These are phyloP conservation scores for Blastomyces parvus DNA, from an alignment of 2,329 filamentous ascomycete genomes.

Conservation along the genomic window DNA sequence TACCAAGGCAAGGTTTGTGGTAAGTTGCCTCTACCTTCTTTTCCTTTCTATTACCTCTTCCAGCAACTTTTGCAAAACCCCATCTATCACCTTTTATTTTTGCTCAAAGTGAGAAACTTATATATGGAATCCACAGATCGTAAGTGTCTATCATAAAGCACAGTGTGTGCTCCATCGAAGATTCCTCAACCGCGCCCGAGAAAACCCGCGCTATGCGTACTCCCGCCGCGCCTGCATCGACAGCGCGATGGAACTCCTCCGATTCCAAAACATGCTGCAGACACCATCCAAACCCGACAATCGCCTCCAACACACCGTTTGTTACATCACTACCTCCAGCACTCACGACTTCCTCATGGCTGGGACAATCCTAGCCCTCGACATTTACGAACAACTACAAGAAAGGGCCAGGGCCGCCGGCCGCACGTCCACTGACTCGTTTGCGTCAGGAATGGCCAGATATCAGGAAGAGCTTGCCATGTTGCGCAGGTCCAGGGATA, in stretches of 20 bases:
- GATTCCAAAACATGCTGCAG: constrained; percentile 66
- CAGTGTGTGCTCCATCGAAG: constrained; percentile 82
- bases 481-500: constrained; percentile 61
- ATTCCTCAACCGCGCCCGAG: constrained; percentile 67
- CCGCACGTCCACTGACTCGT: constrained; percentile 30
- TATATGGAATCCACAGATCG: constrained; percentile 38
- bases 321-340: constrained; percentile 69
- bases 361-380: constrained; percentile 73
- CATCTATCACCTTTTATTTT: constrained; percentile 1
- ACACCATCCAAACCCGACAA: constrained; percentile 64
- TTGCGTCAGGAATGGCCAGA: constrained; percentile 40
- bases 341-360: constrained; percentile 80
- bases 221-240: constrained; percentile 78
- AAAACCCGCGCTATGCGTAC: constrained; percentile 72
- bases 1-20: constrained; percentile 71
- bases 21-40: constrained; percentile 18
- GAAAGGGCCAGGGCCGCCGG: constrained; percentile 25
- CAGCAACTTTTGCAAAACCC: not conserved
- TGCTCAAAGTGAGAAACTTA: not conserved
- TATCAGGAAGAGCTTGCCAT: constrained; percentile 59
- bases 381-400: constrained; percentile 56
- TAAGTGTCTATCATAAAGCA: constrained; percentile 79
- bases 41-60: not conserved
- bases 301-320: constrained; percentile 61
- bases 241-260: constrained; percentile 70